A percentile compares a stretch with the other conserved stretches of the same genome.
Evolutionary conservation across 2,329 filamentous ascomycete genomes (phyloP).

Genomic region (Aspergillus tamarii): DNA sequence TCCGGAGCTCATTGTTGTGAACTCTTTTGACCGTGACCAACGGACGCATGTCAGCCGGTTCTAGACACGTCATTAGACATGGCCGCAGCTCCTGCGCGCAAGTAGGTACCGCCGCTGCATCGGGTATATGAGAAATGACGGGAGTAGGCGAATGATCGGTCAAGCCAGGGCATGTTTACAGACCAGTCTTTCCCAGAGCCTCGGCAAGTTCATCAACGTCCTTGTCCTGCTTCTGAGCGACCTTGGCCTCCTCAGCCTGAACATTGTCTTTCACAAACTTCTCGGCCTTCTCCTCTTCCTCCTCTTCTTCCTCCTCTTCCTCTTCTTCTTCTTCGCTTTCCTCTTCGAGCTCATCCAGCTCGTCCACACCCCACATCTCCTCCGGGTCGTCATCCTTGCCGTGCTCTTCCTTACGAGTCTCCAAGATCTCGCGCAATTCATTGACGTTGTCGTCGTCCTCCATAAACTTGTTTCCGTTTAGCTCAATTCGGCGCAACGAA

Average conservation of each 20-base stretch:
- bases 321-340: constrained; percentile 70
- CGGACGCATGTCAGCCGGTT: not conserved
- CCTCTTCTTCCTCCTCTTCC: constrained; percentile 68
- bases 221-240: constrained; percentile 73
- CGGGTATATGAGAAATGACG: not conserved
- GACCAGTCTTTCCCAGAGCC: constrained; percentile 70
- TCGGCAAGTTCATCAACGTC: constrained; percentile 81
- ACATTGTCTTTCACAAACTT: constrained; percentile 70
- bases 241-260: constrained; percentile 61
- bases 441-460: constrained; percentile 79
- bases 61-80: constrained; percentile 11
- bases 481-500: constrained; percentile 78
- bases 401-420: constrained; percentile 74
- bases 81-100: not conserved
- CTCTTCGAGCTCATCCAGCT: constrained; percentile 82
- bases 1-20: not conserved
- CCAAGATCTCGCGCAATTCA: constrained; percentile 70
- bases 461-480: constrained; percentile 94
- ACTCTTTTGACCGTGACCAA: not conserved
- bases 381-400: constrained; percentile 67
- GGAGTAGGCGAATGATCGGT: not conserved
- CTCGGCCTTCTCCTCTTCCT: constrained; percentile 63
- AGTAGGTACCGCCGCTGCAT: not conserved
- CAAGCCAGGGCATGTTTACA: constrained; percentile 24
- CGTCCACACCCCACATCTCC: constrained; percentile 82